A percentile compares a stretch with the other conserved stretches of the same genome.
These are phyloP conservation scores for Polychytrium aggregatum DNA, from an alignment of 192 early-diverging fungal species.

Conservation along the genomic window DNA sequence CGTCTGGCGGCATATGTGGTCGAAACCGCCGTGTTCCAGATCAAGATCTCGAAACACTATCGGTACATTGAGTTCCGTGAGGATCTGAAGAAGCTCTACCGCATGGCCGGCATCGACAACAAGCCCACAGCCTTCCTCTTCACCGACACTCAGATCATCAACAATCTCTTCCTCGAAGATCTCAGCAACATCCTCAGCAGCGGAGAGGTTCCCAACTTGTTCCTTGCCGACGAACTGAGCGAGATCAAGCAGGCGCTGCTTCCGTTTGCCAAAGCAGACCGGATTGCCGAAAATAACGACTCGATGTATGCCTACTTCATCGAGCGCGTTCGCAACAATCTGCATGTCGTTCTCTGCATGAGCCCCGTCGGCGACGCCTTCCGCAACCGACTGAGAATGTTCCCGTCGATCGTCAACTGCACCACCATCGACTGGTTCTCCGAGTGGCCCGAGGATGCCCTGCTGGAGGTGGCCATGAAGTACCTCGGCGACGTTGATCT, in stretches of 20 bases:
- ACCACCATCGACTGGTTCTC: conserved; percentile 50
- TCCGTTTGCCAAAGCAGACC: conserved; percentile 15
- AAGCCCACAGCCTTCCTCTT: conserved; percentile 46
- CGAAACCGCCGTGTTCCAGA: conserved; percentile 40
- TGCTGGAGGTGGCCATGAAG: conserved; percentile 39
- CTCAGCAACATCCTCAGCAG: conserved; percentile 46
- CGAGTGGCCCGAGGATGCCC: conserved; percentile 48
- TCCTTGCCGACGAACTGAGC: conserved; percentile 32
- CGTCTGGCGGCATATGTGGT: conserved; percentile 40
- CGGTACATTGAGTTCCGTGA: conserved; percentile 43
- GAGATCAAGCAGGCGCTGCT: conserved; percentile 35
- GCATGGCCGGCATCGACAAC: conserved; percentile 34
- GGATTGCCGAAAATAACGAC: conserved; percentile 22
- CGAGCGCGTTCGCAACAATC: conserved; percentile 40
- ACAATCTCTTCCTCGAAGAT: conserved; percentile 42
- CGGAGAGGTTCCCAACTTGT: conserved; percentile 49
- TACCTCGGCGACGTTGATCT: conserved; percentile 41
- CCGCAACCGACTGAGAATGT: conserved; percentile 44
- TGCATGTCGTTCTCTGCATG: conserved; percentile 48
- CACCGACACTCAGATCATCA: conserved; percentile 47
- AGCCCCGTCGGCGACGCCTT: conserved; percentile 48
- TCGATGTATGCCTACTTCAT: conserved; percentile 31
- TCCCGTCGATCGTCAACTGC: conserved; percentile 45
- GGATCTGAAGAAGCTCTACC: conserved; percentile 40
- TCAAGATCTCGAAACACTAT: conserved; percentile 51